Base-by-base conservation (phyloP, 768 basidiomycete genomes). In the Exidia glandulosa region DNA sequence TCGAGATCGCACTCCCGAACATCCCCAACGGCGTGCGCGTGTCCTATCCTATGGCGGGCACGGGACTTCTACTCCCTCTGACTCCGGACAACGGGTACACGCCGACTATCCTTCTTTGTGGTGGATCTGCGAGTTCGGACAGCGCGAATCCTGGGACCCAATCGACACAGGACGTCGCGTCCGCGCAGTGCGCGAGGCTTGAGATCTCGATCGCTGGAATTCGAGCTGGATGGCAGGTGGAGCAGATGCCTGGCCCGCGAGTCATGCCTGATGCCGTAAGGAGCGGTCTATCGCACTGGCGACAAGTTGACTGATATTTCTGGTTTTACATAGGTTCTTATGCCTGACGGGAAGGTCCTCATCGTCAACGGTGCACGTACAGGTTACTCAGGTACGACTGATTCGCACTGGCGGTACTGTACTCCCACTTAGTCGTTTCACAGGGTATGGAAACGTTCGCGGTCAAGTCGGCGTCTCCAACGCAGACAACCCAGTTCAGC, bases 401-500 rank as follows among this genome's bases (percentile, higher is more conserved):
- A 31, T 29, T 34, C 34, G 4, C 2, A 32, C 19, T 23, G 4
- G 3, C 19, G 13, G 29, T 57, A n/a, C 16, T 56, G 55, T 14
- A n/a, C 14, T 32, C 14, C 32, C 19, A 55, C 14, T 33, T n/a
- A 7, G 30, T n/a, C 34, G 37, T 47, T 45, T 58, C 13, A 50
- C 63, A 29, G 63, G 63, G 3, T 66, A 62, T 47, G 62, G 62
- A 41, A 61, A 63, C 56, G 60, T 63, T 50, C 50, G 47, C 41
- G 25, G 60, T 32, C 47, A 61, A 56, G 59, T 60, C 55, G 76
- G 77, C 5, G 69, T 73, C 64, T 73, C 72, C 2, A 77, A 76
- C 64, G 77, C 57, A 16, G 61, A 58, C 29, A 71, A 69, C 36
- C 77, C 77, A 0, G 60, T 76, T 13, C 71, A 74, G 66, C 62